Percentiles rank a stretch among this genome's conserved stretches.
Conservation (phyloP, 176 grass and related monocot genomes). For the Bolboschoenus planiculmis region DNA sequence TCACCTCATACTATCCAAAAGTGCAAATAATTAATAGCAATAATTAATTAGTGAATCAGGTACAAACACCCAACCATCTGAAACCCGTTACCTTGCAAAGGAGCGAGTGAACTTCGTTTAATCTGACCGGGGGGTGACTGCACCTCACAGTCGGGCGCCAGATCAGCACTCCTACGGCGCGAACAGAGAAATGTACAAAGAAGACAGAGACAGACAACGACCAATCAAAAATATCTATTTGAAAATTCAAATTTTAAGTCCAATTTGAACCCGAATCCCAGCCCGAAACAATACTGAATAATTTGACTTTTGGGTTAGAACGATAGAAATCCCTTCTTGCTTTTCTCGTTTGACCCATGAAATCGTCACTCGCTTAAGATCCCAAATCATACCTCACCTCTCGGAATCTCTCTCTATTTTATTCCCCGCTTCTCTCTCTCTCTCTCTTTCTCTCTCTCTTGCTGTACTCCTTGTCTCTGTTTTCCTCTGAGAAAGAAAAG, state of each 20-base stretch:
- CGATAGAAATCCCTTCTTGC: neutral
- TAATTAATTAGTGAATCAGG: too few species aligned
- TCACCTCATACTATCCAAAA: too few species aligned
- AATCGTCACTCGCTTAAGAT: neutral
- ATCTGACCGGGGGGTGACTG: neutral
- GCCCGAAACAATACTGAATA: neutral
- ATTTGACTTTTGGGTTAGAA: neutral
- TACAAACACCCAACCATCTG: too few species aligned
- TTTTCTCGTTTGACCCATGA: conserved; percentile 5
- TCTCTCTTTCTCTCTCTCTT: neutral
- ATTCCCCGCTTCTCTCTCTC: neutral
- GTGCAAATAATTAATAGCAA: too few species aligned
- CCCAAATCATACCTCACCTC: conserved; percentile 4
- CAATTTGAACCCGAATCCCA: neutral
- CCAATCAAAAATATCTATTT: conserved; percentile 11
- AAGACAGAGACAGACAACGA: neutral
- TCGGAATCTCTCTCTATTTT: neutral
- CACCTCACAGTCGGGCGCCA: neutral
- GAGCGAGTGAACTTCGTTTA: neutral
- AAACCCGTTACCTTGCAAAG: neutral
- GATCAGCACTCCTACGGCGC: neutral
- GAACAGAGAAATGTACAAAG: neutral
- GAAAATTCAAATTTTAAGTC: neutral
- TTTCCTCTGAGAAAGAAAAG: neutral
- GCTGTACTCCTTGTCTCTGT: too few species aligned